Evolutionary conservation across 495 filamentous ascomycete species (phyloP).

Genomic region (Paragyromitra xinjiangensis): DNA sequence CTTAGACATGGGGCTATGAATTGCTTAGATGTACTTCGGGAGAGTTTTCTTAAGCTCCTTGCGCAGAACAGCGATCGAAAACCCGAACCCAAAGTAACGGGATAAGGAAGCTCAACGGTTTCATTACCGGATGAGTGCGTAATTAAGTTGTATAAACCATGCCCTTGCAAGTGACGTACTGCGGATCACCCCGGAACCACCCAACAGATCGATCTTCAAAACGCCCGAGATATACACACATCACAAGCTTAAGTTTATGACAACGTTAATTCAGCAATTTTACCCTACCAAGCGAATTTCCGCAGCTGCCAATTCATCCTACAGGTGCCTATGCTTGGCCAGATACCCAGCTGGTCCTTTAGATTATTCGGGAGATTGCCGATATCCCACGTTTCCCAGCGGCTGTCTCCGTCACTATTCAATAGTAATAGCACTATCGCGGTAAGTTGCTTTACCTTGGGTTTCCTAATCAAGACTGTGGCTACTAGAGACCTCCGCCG

Average conservation of each 20-base stretch:
- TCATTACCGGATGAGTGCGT: neutral
- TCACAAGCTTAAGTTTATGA: neutral
- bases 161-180: neutral
- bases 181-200: neutral
- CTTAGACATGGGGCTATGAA: neutral
- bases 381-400: neutral
- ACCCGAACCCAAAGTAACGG: neutral
- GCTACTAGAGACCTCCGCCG: too few relatives aligned
- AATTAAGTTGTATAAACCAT: too few relatives aligned
- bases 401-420: neutral
- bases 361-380: constrained; percentile 3
- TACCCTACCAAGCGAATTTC: neutral
- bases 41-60: neutral
- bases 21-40: neutral
- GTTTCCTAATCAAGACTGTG: neutral
- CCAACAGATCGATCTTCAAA: neutral
- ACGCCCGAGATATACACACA: neutral
- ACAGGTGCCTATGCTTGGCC: neutral
- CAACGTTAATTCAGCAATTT: neutral
- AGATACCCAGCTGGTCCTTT: neutral
- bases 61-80: neutral
- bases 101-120: constrained; percentile 9
- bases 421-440: neutral
- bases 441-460: neutral
- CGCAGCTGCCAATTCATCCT: too few relatives aligned